Evolutionary conservation across 1,139 yeast genomes (phyloP), one percentile per base, ranked within the genome.

Genomic region (Nematodospora anomalae): DNA sequence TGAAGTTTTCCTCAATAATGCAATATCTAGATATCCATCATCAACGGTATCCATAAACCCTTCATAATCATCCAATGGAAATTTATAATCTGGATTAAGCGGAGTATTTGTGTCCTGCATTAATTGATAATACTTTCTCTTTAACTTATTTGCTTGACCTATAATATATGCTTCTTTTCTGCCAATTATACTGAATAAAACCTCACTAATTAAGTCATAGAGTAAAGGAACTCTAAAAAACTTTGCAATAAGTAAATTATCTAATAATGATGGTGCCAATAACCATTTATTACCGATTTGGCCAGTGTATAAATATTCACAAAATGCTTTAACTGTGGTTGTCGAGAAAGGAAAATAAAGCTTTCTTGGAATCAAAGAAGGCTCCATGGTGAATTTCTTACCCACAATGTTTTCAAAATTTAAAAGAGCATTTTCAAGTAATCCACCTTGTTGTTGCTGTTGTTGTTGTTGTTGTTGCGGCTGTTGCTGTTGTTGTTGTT

Each of bases 281-380:
- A 71, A 59, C 90, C 90, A 83, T 48, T 76, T 80, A 41, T 81
- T 79, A 23, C 87, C 88, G 23, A 84, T 76, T 57, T 83, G 89
- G 1, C 92, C 94, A 6, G 90, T 83, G 51, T 81, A 83, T 42
- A 84, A 66, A 55, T 79, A 84, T 50, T 84, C 92, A 29, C 83
- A 67, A 47, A 83, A 76, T 1, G 87, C 88, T 39, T 69, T 71
- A 8, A 83, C 76, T 0, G 87, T 74, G 2, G 62, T 55, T 1
- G 83, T 77, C 2, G 80, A 58, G 60, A 80, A 82, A 4, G 94
- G 92, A 43, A 84, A 55, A 48, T 80, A 83, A 22, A 84, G 55
- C 14, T 79, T 71, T 42, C 94, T 67, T 11, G 94, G 92, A 26
- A 81, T 70, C 38, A 78, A 62, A 24, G 80, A 60, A 1, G 86